phyloP scores from a whole-genome alignment of 306 rosid genomes.

The Glycine latifolia region DNA sequence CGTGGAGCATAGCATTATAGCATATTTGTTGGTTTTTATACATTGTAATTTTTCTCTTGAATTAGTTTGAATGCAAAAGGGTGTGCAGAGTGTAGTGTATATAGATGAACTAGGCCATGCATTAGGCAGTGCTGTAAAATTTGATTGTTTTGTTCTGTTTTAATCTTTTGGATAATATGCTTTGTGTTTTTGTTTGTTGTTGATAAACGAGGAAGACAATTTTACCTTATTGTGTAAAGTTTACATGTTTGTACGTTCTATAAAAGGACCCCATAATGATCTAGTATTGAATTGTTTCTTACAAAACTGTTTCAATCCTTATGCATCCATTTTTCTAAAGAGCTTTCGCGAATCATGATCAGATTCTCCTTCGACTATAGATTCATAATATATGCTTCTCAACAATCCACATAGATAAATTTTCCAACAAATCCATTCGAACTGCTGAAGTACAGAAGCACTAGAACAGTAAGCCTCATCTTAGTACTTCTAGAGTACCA shows the following conservation, averaged over 20 bases:
- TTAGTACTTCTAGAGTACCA: too few relatives aligned
- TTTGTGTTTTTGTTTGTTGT: slow-evolving; percentile 48
- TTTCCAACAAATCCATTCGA: too few relatives aligned
- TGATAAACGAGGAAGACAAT: slow-evolving; percentile 47
- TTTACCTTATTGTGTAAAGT: slow-evolving; percentile 33
- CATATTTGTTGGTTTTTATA: slow-evolving; percentile 45
- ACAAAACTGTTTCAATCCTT: neutral
- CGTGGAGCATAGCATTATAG: slow-evolving; percentile 49
- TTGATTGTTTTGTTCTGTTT: slow-evolving; percentile 52
- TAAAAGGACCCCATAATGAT: slow-evolving; percentile 20
- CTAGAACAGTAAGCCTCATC: too few relatives aligned
- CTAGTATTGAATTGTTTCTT: slow-evolving; percentile 22
- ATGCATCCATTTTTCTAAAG: too few relatives aligned
- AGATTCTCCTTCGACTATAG: too few relatives aligned
- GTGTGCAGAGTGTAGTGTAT: slow-evolving; percentile 64
- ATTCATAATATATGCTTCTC: too few relatives aligned
- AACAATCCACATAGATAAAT: too few relatives aligned
- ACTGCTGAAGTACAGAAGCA: too few relatives aligned
- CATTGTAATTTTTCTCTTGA: slow-evolving; percentile 51
- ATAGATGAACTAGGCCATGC: slow-evolving; percentile 50
- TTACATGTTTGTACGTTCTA: slow-evolving; percentile 14
- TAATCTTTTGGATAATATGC: slow-evolving; percentile 54
- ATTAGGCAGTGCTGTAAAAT: slow-evolving; percentile 52
- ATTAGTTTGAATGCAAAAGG: slow-evolving; percentile 57
- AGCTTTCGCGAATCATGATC: too few relatives aligned